These are phyloP conservation scores for Apostasia ramifera DNA, from an alignment of 106 monocot genomes.

Conservation along the genomic window DNA sequence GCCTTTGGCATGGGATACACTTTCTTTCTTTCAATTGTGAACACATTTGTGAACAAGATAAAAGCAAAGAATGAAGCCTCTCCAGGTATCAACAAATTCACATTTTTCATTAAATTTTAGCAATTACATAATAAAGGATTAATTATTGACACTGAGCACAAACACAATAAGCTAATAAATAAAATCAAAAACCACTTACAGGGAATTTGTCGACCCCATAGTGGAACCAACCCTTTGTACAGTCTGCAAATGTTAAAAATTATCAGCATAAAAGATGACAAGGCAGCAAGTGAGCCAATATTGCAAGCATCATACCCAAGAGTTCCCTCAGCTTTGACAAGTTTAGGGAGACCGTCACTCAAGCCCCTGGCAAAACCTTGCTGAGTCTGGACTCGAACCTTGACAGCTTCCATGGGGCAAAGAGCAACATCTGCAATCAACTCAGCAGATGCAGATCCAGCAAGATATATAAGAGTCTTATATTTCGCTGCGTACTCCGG, in stretches of 20 bases:
- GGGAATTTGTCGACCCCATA: constrained; percentile 44
- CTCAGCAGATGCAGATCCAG: constrained; percentile 53
- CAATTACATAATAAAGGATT: too few relatives aligned
- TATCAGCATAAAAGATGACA: background rate
- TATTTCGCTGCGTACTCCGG: constrained; percentile 63
- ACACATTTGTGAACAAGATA: too few relatives aligned
- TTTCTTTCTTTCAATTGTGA: too few relatives aligned
- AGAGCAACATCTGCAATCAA: constrained; percentile 39
- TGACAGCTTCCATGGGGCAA: constrained; percentile 43
- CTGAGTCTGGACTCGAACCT: constrained; percentile 38
- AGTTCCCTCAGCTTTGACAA: constrained; percentile 23
- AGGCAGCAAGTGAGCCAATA: background rate
- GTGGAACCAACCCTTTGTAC: constrained; percentile 39
- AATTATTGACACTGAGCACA: too few relatives aligned
- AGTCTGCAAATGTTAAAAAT: constrained; percentile 12
- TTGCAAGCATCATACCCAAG: constrained; percentile 11
- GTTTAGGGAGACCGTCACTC: constrained; percentile 25
- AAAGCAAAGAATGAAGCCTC: too few relatives aligned
- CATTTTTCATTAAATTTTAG: too few relatives aligned
- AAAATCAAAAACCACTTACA: constrained; percentile 14
- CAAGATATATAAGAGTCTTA: constrained; percentile 65
- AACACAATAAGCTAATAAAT: too few relatives aligned
- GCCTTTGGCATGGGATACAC: too few relatives aligned
- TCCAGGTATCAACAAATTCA: too few relatives aligned
- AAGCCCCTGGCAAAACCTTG: constrained; percentile 38